Base-by-base conservation (phyloP, 768 basidiomycete species). In the Phylloporus arenicola region DNA sequence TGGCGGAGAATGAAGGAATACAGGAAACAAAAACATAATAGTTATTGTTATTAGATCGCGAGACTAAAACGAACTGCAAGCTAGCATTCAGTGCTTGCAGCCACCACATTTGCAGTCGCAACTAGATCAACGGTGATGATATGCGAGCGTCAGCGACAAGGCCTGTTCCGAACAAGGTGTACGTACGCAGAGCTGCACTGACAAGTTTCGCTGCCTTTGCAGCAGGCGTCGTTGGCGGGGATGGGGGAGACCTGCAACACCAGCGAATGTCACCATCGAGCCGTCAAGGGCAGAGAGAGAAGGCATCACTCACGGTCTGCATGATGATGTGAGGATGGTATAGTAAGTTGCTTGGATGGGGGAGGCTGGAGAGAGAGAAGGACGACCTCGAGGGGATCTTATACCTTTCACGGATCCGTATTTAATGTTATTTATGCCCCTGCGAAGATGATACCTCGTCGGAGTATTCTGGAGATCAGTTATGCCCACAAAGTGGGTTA, bases 151-250 rank as follows among this genome's bases (percentile, higher is more conserved):
- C 29, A 33, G 16, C 35, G 16, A n/a, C 25, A 8, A 4, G 20
- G 9, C n/a, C 25, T 4, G 12, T 9, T 16, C n/a, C 7, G 20
- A 16, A 25, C 12, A 47, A 24, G 4, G 5, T 12, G 37, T 27
- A 47, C 46, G 27, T 24, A 35, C 57, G 27, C 40, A 2, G 57
- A 50, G 29, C 39, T 29, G 50, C 60, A 62, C 11, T 19, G 45
- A 51, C 60, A 63, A 3, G 16, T 9, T 0, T 40, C 17, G 31
- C 40, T 9, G 17, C 44, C 13, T 17, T 44, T 41, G 45, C 60
- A 62, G 57, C 60, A 61, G 25, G 60, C 53, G 37, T 59, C 43
- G 49, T 62, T 54, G 13, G 37, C 48, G 17, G 38, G 53, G 40
- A 52, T 27, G 13, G 43, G 43, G 24, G 14, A 38, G 24, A 48